A percentile compares a stretch with the other conserved stretches of the same genome.
These are phyloP conservation scores for Puccinia coronata DNA, from an alignment of 1,284 basidiomycete genomes.

Conservation along the genomic window DNA sequence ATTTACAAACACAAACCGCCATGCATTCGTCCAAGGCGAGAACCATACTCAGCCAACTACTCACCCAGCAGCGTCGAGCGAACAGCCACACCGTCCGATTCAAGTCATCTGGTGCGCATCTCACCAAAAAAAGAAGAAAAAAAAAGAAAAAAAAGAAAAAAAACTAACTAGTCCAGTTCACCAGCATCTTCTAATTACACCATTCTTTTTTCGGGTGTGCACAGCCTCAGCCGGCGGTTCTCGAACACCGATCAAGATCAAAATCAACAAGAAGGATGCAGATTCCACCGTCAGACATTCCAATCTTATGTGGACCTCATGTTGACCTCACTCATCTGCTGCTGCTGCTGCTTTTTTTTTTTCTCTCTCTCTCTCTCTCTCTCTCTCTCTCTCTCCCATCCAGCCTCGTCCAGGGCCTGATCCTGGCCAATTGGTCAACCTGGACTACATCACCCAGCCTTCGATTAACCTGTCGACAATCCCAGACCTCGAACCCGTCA, in stretches of 20 bases:
- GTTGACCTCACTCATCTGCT: too few species aligned
- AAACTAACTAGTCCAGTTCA: not conserved
- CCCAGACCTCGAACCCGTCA: constrained; percentile 21
- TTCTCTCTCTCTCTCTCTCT: not conserved
- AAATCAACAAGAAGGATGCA: constrained; percentile 43
- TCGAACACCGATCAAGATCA: constrained; percentile 39
- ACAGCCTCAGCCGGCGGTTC: not conserved
- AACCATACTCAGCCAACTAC: not conserved
- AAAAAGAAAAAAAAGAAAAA: too few species aligned
- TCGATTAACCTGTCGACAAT: constrained; percentile 26
- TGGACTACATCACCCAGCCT: constrained; percentile 16
- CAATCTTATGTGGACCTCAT: too few species aligned
- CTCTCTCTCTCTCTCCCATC: too few species aligned
- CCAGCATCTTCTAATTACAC: not conserved
- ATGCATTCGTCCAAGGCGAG: not conserved
- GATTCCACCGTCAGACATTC: not conserved
- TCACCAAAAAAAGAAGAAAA: too few species aligned
- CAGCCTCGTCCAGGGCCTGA: constrained; percentile 34
- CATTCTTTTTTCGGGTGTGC: not conserved
- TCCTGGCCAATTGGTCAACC: constrained; percentile 40
- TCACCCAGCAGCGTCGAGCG: not conserved
- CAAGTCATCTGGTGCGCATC: not conserved
- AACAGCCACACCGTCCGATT: not conserved
- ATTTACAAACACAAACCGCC: not conserved
- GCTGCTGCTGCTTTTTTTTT: not conserved